Evolutionary conservation across 768 basidiomycete genomes (phyloP).

Genomic region (Rhizopogon sp.): DNA sequence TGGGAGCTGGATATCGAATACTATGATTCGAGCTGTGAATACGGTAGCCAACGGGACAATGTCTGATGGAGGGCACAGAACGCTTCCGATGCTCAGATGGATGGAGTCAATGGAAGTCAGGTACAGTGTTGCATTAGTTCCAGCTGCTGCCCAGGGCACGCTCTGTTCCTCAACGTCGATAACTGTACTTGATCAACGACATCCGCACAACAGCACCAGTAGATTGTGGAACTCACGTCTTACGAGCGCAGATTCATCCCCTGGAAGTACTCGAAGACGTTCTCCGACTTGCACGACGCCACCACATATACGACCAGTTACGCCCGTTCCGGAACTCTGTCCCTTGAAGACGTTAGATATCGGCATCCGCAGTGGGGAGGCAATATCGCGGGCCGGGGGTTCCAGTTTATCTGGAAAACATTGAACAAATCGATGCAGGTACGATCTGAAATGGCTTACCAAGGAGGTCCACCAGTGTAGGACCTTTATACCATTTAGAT

Average conservation of each 20-base stretch:
- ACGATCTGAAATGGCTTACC: slow-evolving; percentile 40
- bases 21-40: slow-evolving; percentile 85
- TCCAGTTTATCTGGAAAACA: slow-evolving; percentile 64
- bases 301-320: slow-evolving; percentile 79
- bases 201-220: neutral
- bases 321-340: slow-evolving; percentile 68
- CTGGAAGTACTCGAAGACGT: slow-evolving; percentile 78
- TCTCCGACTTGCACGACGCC: slow-evolving; percentile 94
- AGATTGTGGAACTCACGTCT: slow-evolving; percentile 40
- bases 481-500: slow-evolving; percentile 77
- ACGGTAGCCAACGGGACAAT: slow-evolving; percentile 69
- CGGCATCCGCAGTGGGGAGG: slow-evolving; percentile 76
- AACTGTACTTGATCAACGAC: slow-evolving; percentile 37
- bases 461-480: slow-evolving; percentile 77
- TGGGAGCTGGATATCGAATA: slow-evolving; percentile 90
- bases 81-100: slow-evolving; percentile 81
- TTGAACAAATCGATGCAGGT: neutral
- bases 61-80: slow-evolving; percentile 73
- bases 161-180: slow-evolving; percentile 79
- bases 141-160: slow-evolving; percentile 86
- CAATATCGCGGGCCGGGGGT: slow-evolving; percentile 75
- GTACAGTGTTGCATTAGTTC: slow-evolving; percentile 83
- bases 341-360: slow-evolving; percentile 95
- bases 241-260: slow-evolving; percentile 84
- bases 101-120: slow-evolving; percentile 81